Conservation (phyloP, 768 basidiomycete genomes). For the Tricholoma saponaceum region DNA sequence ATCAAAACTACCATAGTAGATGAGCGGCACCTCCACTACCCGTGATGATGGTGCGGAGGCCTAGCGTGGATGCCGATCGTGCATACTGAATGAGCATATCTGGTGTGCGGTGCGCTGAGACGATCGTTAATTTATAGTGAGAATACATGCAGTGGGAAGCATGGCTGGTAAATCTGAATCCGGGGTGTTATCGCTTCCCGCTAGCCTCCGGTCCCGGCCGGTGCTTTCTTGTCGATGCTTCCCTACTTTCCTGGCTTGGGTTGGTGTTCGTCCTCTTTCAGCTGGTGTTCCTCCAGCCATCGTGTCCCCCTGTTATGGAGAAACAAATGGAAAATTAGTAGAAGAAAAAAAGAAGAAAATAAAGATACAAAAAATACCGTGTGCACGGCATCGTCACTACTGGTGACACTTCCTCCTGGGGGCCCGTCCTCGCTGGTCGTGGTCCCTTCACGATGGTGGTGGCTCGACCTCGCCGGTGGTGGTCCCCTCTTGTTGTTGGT, state of each 20-base stretch:
- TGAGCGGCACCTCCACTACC: slow-evolving; percentile 99
- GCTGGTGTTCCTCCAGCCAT: too few species aligned
- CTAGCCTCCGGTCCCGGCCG: too few species aligned
- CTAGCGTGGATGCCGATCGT: slow-evolving; percentile 61
- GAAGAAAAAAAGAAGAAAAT: too few species aligned
- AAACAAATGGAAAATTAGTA: too few species aligned
- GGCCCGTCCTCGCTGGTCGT: not conserved
- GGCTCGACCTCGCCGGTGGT: not conserved
- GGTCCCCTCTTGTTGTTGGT: not conserved
- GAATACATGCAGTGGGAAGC: slow-evolving; percentile 81
- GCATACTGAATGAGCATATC: slow-evolving; percentile 83
- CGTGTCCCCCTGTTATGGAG: too few species aligned
- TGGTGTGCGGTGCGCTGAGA: slow-evolving; percentile 95
- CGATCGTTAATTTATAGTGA: slow-evolving; percentile 92
- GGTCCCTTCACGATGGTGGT: not conserved
- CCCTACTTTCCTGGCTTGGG: too few species aligned
- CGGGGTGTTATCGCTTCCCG: too few species aligned
- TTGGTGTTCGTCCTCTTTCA: too few species aligned
- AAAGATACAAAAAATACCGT: too few species aligned
- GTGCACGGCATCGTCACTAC: not conserved
- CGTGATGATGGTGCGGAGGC: slow-evolving; percentile 77
- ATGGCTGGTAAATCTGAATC: slow-evolving; percentile 97
- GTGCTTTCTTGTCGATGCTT: too few species aligned
- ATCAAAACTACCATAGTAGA: slow-evolving; percentile 95
- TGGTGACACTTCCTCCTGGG: too few species aligned